phyloP scores from a whole-genome alignment of 306 rosid species.

The Lathyrus aphaca region DNA sequence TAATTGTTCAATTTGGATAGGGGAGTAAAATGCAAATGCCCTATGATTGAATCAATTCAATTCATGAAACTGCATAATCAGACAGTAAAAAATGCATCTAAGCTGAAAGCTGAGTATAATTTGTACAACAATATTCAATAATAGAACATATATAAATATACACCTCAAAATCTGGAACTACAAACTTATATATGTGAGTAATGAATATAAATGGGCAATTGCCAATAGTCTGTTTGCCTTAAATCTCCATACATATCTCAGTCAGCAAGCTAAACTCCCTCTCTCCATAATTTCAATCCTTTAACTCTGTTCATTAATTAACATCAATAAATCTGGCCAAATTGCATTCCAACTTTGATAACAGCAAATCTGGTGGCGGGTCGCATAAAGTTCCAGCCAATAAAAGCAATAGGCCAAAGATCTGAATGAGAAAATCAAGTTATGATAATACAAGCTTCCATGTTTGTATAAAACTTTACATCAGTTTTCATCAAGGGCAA shows the following conservation, averaged over 20 bases:
- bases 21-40: background rate
- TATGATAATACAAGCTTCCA: slow-evolving; percentile 46
- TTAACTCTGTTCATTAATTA: slow-evolving; percentile 49
- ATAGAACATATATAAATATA: slow-evolving; percentile 47
- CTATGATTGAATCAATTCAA: slow-evolving; percentile 40
- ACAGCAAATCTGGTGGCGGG: slow-evolving; percentile 32
- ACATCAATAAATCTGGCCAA: slow-evolving; percentile 45
- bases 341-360: slow-evolving; percentile 41
- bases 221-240: slow-evolving; percentile 40
- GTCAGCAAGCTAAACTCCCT: slow-evolving; percentile 43
- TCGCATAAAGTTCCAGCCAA: slow-evolving; percentile 34
- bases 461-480: slow-evolving; percentile 24
- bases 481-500: slow-evolving; percentile 66
- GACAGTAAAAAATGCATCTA: slow-evolving; percentile 38
- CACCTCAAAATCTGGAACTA: slow-evolving; percentile 64
- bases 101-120: slow-evolving; percentile 50
- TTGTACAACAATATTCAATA: slow-evolving; percentile 54
- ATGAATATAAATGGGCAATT: slow-evolving; percentile 57
- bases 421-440: slow-evolving; percentile 43
- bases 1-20: no score
- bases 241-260: slow-evolving; percentile 44
- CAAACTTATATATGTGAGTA: slow-evolving; percentile 55
- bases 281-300: slow-evolving; percentile 43
- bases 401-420: slow-evolving; percentile 42
- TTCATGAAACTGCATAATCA: slow-evolving; percentile 38